A percentile compares a stretch with the other conserved stretches of the same genome.
These are phyloP conservation scores for Zhuliangozyma parablackwelliae DNA, from an alignment of 1,139 yeast species.

Conservation along the genomic window DNA sequence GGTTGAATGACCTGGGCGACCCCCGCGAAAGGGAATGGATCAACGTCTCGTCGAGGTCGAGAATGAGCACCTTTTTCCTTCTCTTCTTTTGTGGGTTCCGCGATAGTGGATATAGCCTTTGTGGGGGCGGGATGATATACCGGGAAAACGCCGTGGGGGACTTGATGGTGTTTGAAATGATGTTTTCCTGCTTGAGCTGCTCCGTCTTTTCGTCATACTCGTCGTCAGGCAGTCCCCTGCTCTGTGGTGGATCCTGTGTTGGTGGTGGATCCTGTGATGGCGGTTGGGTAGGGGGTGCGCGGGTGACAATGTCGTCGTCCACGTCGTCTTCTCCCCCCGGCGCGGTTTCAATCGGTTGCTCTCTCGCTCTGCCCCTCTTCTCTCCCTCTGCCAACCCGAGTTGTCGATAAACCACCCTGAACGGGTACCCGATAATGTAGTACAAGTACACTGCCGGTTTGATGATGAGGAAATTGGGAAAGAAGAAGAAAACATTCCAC, in stretches of 20 bases:
- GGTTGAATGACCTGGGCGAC: slow-evolving; percentile 40
- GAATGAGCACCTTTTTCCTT: slow-evolving; percentile 62
- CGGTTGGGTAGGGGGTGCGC: slow-evolving; percentile 1
- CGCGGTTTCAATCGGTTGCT: too few relatives aligned
- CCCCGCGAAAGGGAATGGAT: slow-evolving; percentile 83
- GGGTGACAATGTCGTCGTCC: slow-evolving; percentile 9
- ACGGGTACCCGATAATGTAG: slow-evolving; percentile 18
- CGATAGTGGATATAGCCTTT: slow-evolving; percentile 39
- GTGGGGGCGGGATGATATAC: slow-evolving; percentile 48
- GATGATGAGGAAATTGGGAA: slow-evolving; percentile 19
- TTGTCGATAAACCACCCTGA: slow-evolving; percentile 8
- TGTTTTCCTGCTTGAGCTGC: slow-evolving; percentile 34
- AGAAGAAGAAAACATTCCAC: slow-evolving; percentile 12
- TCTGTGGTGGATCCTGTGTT: neutral
- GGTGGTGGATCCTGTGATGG: neutral
- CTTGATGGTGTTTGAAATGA: slow-evolving; percentile 45
- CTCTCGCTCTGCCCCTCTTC: neutral
- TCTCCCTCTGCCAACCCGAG: slow-evolving; percentile 6
- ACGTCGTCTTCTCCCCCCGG: neutral
- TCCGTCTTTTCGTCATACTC: slow-evolving; percentile 36
- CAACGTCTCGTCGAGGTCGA: slow-evolving; percentile 90
- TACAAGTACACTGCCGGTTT: slow-evolving; percentile 19
- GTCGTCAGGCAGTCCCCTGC: slow-evolving; percentile 4
- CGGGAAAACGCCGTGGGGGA: slow-evolving; percentile 53
- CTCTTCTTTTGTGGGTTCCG: slow-evolving; percentile 36